Evolutionary conservation across 257 asterid species (phyloP).

Genomic region (Datura wrightii): DNA sequence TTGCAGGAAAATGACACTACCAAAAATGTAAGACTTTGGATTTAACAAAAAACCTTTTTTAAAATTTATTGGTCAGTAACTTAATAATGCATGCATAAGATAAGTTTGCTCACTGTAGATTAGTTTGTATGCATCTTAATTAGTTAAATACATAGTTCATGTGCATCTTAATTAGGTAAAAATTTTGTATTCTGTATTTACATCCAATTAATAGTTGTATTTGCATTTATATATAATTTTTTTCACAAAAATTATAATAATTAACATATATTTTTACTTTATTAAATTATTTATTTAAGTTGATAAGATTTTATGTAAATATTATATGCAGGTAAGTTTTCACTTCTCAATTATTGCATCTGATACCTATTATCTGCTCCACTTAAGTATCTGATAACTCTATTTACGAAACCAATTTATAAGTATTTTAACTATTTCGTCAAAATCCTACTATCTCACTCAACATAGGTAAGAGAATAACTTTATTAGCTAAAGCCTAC

Average conservation of each 20-base stretch:
- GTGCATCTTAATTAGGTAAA: background rate
- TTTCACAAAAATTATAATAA: too few relatives aligned
- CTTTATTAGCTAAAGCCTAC: too few relatives aligned
- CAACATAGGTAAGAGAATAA: too few relatives aligned
- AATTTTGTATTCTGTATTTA: background rate
- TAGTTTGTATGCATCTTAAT: too few relatives aligned
- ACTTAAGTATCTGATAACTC: too few relatives aligned
- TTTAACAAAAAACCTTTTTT: background rate
- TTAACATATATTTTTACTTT: background rate
- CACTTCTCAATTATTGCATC: background rate
- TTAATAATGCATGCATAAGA: background rate
- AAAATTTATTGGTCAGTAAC: background rate
- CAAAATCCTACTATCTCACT: too few relatives aligned
- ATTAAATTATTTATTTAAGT: background rate
- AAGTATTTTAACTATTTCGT: too few relatives aligned
- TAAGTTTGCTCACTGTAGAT: background rate
- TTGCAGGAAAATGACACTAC: background rate
- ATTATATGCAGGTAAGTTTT: background rate
- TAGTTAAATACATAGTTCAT: too few relatives aligned
- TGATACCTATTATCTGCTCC: too few relatives aligned
- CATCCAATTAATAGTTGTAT: background rate
- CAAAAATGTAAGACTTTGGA: background rate
- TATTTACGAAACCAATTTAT: too few relatives aligned
- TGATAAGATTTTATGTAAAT: background rate
- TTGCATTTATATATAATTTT: too few relatives aligned